Percentiles rank a stretch among this genome's conserved stretches.
Conservation (phyloP, 805 yeast species). For the Metschnikowia borealis region DNA sequence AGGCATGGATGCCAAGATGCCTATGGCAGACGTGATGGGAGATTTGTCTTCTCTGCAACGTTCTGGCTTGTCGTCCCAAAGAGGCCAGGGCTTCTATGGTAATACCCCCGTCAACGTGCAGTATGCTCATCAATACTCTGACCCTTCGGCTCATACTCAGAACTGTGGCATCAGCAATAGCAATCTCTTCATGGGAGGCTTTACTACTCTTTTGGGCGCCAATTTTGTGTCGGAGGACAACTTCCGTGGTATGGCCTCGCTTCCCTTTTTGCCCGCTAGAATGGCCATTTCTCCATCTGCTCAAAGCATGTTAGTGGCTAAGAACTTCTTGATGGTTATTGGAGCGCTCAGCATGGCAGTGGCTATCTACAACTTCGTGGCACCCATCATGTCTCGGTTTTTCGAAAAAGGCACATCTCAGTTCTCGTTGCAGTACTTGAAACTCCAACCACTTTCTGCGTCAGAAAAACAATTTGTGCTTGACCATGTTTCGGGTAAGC, state of each 20-base stretch:
- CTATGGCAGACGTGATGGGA: neutral
- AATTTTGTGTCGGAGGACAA: slow-evolving; percentile 51
- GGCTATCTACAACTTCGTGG: neutral
- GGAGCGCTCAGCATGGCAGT: neutral
- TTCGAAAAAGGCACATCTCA: neutral
- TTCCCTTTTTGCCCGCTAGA: slow-evolving; percentile 31
- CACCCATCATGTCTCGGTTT: neutral
- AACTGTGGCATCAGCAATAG: neutral
- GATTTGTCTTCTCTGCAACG: neutral
- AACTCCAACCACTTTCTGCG: neutral
- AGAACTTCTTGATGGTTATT: slow-evolving; percentile 1
- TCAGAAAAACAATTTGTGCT: slow-evolving; percentile 15
- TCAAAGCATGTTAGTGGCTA: neutral
- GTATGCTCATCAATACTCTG: neutral
- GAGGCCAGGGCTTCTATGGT: neutral
- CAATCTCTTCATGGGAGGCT: slow-evolving; percentile 57
- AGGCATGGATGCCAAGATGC: neutral
- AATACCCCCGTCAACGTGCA: slow-evolving; percentile 3
- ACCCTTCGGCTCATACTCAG: neutral
- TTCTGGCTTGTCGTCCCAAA: neutral
- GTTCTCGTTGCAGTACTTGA: neutral
- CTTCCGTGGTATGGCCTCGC: slow-evolving; percentile 44
- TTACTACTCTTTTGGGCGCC: slow-evolving; percentile 62
- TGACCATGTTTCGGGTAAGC: slow-evolving; percentile 17
- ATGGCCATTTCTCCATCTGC: neutral